Base-by-base conservation (phyloP, 345 rosid genomes). In the Streptanthus diversifolius region DNA sequence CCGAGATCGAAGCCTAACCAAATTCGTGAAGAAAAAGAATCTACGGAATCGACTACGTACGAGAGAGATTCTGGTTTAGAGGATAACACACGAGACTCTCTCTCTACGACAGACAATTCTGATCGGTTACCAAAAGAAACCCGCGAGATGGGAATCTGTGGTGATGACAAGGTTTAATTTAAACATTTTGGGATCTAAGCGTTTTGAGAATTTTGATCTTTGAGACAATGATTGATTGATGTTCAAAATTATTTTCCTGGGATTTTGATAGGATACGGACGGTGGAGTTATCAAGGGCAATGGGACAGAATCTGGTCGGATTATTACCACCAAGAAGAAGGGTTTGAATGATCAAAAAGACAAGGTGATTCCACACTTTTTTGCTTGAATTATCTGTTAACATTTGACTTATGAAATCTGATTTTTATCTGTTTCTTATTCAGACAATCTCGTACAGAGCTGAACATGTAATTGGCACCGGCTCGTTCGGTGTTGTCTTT, bases 381-480 rank as follows among this genome's bases (percentile, higher is more conserved):
- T 13, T 19, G 6, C 18, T 45, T 39, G 3, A 9, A 0, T 33
- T 39, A 0, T 56, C 2, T n/a, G 30, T 13, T 25, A 17, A 19
- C 68, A 21, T 66, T 39, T 19, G 29, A 5, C 54, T 63, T 35
- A 47, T 10, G 27, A 7, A 25, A 6, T 24, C 40, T 70, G 35
- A 21, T 17, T 4, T 4, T 5, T 66, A 0, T 3, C 3, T 15
- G 15, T 7, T 58, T 8, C 7, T 56, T 35, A 15, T 60, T 4
- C 85, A 95, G 99, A 83, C 88, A 56, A 81, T 91, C 79, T 88
- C 92, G 48, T 95, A 89, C 79, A 90, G 85, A 72, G 91, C 97
- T 54, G 97, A 95, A 81, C 96, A 87, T 70, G 99, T 90, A 63
- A 81, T 90, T 73, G 99, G 99, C 57, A 91, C 97, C n/a, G 97